phyloP scores from a whole-genome alignment of 2,329 filamentous ascomycete species.

The Sclerotinia sclerotiorum region DNA sequence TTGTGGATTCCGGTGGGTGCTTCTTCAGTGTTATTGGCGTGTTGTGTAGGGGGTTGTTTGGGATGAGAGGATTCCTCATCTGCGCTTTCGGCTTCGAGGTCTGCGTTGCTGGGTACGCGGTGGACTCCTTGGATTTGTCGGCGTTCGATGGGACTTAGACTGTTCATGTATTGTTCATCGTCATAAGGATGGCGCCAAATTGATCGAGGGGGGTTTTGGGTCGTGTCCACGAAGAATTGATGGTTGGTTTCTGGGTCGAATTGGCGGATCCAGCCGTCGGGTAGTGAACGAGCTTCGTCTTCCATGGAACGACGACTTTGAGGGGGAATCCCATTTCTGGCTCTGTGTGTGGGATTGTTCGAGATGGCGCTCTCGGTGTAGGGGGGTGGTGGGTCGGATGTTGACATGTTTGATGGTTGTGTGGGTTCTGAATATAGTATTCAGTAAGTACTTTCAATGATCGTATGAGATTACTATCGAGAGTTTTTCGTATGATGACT shows the following conservation, averaged over 20 bases:
- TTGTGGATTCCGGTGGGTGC: slow-evolving; percentile 42
- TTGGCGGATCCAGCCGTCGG: slow-evolving; percentile 56
- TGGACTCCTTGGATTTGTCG: slow-evolving; percentile 46
- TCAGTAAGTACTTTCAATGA: not conserved
- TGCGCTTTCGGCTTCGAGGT: slow-evolving; percentile 48
- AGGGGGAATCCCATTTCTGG: slow-evolving; percentile 54
- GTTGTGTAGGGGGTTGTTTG: slow-evolving; percentile 28
- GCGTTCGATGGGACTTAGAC: slow-evolving; percentile 50
- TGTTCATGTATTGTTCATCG: slow-evolving; percentile 53
- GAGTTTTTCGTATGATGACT: not conserved
- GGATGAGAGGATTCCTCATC: slow-evolving; percentile 43
- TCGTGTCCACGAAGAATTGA: slow-evolving; percentile 64
- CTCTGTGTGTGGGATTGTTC: slow-evolving; percentile 35
- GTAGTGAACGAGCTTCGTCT: slow-evolving; percentile 56
- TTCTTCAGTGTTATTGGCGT: slow-evolving; percentile 35
- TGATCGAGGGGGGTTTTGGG: slow-evolving; percentile 52
- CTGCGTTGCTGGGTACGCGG: slow-evolving; percentile 41
- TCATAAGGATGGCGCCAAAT: slow-evolving; percentile 65
- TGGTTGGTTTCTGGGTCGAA: slow-evolving; percentile 55
- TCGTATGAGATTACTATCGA: not conserved
- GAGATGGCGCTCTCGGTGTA: slow-evolving; percentile 39
- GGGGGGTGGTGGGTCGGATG: slow-evolving; percentile 40
- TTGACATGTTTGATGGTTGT: slow-evolving; percentile 10
- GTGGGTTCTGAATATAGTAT: not conserved
- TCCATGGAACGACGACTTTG: slow-evolving; percentile 58